A percentile compares a stretch with the other conserved stretches of the same genome.
Conservation (phyloP, 2,329 filamentous ascomycete genomes). For the Ilyonectria robusta region DNA sequence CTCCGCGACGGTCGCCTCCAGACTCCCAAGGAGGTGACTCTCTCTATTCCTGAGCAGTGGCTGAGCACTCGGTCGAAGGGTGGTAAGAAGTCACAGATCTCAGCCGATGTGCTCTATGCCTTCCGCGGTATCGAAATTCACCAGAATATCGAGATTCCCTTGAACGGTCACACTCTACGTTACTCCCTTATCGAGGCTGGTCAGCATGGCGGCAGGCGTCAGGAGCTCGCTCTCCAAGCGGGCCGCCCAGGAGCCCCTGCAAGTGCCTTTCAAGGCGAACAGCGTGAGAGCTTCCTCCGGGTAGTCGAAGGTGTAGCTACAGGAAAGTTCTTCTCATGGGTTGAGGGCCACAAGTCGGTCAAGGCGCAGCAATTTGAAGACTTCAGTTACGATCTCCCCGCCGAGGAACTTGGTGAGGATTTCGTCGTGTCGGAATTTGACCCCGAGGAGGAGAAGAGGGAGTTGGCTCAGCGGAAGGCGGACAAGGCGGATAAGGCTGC, state of each 20-base stretch:
- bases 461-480: background rate
- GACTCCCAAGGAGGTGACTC: slow-evolving; percentile 52
- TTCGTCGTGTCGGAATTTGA: slow-evolving; percentile 38
- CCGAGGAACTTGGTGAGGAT: slow-evolving; percentile 42
- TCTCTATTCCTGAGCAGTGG: slow-evolving; percentile 32
- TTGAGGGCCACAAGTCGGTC: slow-evolving; percentile 49
- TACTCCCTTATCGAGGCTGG: slow-evolving; percentile 69
- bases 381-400: slow-evolving; percentile 47
- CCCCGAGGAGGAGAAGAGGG: slow-evolving; percentile 15
- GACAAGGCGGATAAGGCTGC: background rate
- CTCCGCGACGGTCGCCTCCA: slow-evolving; percentile 58
- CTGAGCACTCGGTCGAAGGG: slow-evolving; percentile 4
- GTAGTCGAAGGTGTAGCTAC: slow-evolving; percentile 49
- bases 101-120: slow-evolving; percentile 50
- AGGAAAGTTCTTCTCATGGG: slow-evolving; percentile 54
- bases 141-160: slow-evolving; percentile 59
- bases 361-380: slow-evolving; percentile 46
- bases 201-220: slow-evolving; percentile 64
- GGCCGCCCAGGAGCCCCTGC: slow-evolving; percentile 1
- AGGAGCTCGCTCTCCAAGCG: slow-evolving; percentile 61
- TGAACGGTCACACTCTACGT: slow-evolving; percentile 60
- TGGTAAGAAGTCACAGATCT: background rate
- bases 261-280: slow-evolving; percentile 11
- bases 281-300: slow-evolving; percentile 43
- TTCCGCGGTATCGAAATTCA: slow-evolving; percentile 69